Base-by-base conservation (phyloP, 768 basidiomycete species). In the Rhizopogon vinicolor region DNA sequence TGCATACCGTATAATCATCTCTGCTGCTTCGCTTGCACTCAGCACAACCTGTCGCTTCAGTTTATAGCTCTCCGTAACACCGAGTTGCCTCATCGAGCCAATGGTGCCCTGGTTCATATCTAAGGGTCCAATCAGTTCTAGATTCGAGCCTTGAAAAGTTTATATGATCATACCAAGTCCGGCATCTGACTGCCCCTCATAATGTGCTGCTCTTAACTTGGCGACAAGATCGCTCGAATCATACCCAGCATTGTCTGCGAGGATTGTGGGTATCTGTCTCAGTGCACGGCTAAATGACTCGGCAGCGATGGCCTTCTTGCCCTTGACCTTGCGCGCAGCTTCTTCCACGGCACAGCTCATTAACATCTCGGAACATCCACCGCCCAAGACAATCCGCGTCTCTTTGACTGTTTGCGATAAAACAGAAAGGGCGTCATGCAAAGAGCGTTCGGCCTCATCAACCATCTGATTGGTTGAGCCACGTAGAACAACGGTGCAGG, bases 401-500 rank as follows among this genome's bases (percentile, higher is more conserved):
- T 99, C 97, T 74, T 93, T 95, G 58, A 97, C 93, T 0, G 96
- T 98, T 66, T 99, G 97, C 14, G 95, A 96, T 14, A 99, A 80
- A 4, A 99, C 97, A 0, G 93, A 96, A 9, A 99, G 86, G 3
- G 97, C 97, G 62, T 99, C 97, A 66, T 98, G 97, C 44, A 99
- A 75, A 1, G 96, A 98, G 10, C 97, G 88, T 65, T 98, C 97
- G 1, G 97, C 97, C 70, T 99, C 97, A 63, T 98, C 97, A 25
- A 99, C 89, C 96, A 99, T 99, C 69, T 99, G 97, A 58, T 87
- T 89, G 19, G 97, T 98, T 40, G 95, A 97, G 13, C 97, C 97
- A 37, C 97, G 91, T 7, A 99, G 82, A 29, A 99, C 96, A 51
- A 98, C 94, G 0, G 97, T 99, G 70, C 97, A 98, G 19, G 97